Evolutionary conservation across 2,329 filamentous ascomycete species (phyloP).

Genomic region (Bisporella sp.): DNA sequence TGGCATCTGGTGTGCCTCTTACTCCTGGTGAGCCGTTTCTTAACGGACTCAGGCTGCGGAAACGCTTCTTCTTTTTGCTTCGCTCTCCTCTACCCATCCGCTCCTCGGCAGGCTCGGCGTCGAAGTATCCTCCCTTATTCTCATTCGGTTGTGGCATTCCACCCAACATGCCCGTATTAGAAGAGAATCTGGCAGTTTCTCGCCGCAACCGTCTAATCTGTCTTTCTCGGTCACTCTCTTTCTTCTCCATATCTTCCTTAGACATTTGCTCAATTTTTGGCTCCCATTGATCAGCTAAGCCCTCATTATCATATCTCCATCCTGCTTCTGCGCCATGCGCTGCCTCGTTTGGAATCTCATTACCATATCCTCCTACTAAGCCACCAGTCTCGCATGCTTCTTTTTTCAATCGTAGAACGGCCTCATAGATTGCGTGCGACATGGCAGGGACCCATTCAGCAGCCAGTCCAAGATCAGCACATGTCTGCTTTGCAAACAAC

Average conservation of each 20-base stretch:
- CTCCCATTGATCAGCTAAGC: constrained; percentile 78
- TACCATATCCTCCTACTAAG: constrained; percentile 65
- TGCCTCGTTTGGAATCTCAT: constrained; percentile 82
- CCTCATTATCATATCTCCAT: constrained; percentile 93
- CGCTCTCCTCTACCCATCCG: constrained; percentile 87
- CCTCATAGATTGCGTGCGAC: constrained; percentile 95
- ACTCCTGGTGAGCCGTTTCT: constrained; percentile 60
- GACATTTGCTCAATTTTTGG: constrained; percentile 74
- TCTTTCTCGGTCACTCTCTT: constrained; percentile 87
- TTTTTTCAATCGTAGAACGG: constrained; percentile 87
- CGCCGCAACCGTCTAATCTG: constrained; percentile 80
- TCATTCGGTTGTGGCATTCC: constrained; percentile 56
- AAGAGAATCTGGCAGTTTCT: constrained; percentile 89
- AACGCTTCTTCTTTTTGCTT: constrained; percentile 90
- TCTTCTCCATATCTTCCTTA: constrained; percentile 96
- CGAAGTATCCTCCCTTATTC: constrained; percentile 37
- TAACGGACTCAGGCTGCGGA: constrained; percentile 78
- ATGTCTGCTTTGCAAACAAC: constrained; percentile 85
- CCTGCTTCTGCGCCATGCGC: constrained; percentile 77
- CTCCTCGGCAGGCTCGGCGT: constrained; percentile 55
- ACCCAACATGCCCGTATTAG: constrained; percentile 72
- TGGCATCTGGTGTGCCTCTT: constrained; percentile 75
- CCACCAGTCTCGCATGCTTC: constrained; percentile 91
- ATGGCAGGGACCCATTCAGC: constrained; percentile 94
- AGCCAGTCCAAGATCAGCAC: constrained; percentile 79